Evolutionary conservation across 345 rosid species (phyloP), one percentile per base, ranked within the genome.

Genomic region (Linum lewisii): DNA sequence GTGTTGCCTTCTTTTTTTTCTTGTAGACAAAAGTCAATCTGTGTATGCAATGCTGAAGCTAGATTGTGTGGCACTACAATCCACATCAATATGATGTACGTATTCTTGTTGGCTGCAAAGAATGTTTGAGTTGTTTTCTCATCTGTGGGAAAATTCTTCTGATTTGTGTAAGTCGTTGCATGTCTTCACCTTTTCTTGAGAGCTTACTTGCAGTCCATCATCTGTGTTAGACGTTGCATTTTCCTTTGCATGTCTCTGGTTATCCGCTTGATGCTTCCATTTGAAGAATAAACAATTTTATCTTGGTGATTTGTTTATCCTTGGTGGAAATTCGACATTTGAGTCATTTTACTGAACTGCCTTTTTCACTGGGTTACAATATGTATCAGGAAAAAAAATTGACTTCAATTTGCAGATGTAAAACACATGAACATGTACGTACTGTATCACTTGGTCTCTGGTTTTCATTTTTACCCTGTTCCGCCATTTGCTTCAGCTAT

Each of bases 71-170:
- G 88, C 91, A 87, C 81, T 85, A 89, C 62, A 97, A 86, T 72
- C 97, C 95, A 58, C 95, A 93, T 70, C 95, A 93, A 70, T 88
- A 93, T 69, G 78, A 86, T 24, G 77, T 88, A 45, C 84, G 94
- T 63, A 59, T 86, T 42, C 84, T 93, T 65, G 69, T 80, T 63
- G 99, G 97, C 57, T 44, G 75, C 69, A 88, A 93, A 78, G 78
- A 86, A 82, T 95, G 99, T 88, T 56, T 56, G 56, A 0, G 29
- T 57, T n/a, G 16, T 25, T 67, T 63, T 69, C 24, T 51, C 49
- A n/a, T 13, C 32, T 15, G 47, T 21, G 23, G 24, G 20, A 21
- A 2, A 8, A 52, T 52, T 24, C 1, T 21, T 21, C 22, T 52
- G 56, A 21, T 52, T n/a, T n/a, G n/a, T n/a, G n/a, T 52, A 42